Percentiles rank a stretch among this genome's conserved stretches.
Conservation (phyloP, 2,329 filamentous ascomycete genomes). For the Sporothrix inflata region DNA sequence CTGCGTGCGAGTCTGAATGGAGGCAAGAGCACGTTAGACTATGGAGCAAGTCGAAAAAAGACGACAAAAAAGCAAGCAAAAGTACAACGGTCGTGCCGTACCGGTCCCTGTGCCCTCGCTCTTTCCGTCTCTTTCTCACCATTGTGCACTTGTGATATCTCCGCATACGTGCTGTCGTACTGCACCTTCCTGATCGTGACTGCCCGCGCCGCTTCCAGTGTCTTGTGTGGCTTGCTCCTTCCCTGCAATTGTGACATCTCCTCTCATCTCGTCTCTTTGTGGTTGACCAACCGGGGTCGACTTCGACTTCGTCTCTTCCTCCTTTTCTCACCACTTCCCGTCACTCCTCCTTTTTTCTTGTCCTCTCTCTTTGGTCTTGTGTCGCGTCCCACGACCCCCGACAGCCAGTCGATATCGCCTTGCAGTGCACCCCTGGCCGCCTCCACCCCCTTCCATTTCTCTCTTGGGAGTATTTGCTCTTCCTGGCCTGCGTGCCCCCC, state of each 20-base stretch:
- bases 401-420: constrained; percentile 23
- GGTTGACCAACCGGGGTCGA: neutral
- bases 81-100: constrained; percentile 9
- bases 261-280: constrained; percentile 16
- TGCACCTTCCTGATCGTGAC: constrained; percentile 1
- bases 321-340: neutral
- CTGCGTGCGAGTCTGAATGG: neutral
- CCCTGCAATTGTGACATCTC: constrained; percentile 6
- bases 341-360: neutral
- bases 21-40: constrained; percentile 5
- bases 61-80: neutral
- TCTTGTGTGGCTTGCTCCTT: constrained; percentile 3
- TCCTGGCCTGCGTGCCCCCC: constrained; percentile 9
- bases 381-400: constrained; percentile 19
- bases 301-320: neutral
- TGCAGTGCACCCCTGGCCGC: constrained; percentile 10
- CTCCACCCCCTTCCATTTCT: constrained; percentile 25
- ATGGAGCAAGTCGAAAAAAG: neutral
- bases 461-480: neutral
- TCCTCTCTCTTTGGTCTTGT: neutral
- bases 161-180: neutral
- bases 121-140: neutral
- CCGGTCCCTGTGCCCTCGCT: neutral
- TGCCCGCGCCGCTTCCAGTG: neutral
- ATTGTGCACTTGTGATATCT: neutral